Evolutionary conservation across 345 rosid genomes (phyloP).

Genomic region (Atalantia buxifolia): DNA sequence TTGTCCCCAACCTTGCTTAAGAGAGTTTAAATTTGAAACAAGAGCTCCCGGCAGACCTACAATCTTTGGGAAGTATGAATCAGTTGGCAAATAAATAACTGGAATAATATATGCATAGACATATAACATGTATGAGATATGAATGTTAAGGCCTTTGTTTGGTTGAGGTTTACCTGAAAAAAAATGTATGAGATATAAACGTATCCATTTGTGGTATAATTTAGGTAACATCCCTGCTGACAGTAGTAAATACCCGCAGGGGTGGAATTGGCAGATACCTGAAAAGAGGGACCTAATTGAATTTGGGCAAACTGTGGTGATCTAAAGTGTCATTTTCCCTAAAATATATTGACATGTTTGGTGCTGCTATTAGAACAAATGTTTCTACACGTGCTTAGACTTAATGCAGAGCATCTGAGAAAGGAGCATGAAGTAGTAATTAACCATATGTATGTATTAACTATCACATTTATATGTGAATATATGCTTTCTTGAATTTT

Average conservation of each 20-base stretch:
- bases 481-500: neutral
- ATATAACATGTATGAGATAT: neutral
- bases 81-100: slow-evolving; percentile 3
- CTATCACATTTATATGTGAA: neutral
- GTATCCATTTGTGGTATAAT: too few relatives aligned
- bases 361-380: too few relatives aligned
- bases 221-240: too few relatives aligned
- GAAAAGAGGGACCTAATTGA: neutral
- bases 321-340: neutral
- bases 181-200: too few relatives aligned
- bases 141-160: neutral
- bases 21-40: neutral
- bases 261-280: neutral
- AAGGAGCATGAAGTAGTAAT: neutral
- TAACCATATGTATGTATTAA: neutral
- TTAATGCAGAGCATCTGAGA: neutral
- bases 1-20: neutral
- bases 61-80: neutral
- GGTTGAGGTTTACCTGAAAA: too few relatives aligned
- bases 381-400: neutral
- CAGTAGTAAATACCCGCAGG: neutral
- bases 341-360: neutral
- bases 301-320: neutral
- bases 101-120: neutral
- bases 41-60: neutral